These are phyloP conservation scores for Dryadomyces quercus-mongolicae DNA, from an alignment of 2,329 filamentous ascomycete genomes.

Conservation along the genomic window DNA sequence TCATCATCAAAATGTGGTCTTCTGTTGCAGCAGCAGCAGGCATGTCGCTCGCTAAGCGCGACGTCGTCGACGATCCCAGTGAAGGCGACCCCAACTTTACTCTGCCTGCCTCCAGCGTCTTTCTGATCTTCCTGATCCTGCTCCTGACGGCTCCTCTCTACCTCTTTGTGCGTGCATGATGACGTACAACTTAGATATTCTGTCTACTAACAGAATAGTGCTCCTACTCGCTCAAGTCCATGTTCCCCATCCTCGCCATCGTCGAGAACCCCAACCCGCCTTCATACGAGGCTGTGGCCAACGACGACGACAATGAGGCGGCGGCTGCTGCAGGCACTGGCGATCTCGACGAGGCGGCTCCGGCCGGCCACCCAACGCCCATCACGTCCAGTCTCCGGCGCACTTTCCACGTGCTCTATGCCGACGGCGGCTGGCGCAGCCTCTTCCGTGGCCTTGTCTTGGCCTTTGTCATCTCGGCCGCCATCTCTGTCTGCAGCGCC, in stretches of 20 bases:
- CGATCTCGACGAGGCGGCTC: conserved; percentile 19
- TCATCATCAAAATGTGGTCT: conserved; percentile 4
- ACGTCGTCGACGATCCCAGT: conserved; percentile 4
- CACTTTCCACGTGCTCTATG: conserved; percentile 42
- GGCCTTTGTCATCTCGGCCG: conserved; percentile 25
- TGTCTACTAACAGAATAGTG: conserved; percentile 20
- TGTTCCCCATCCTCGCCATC: conserved; percentile 44
- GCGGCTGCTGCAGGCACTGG: background rate
- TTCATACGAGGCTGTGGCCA: conserved; percentile 38
- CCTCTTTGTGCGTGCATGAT: conserved; percentile 24
- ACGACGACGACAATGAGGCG: conserved; percentile 15
- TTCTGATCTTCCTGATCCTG: conserved; percentile 30
- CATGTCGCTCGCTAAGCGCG: conserved; percentile 8
- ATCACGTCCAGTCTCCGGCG: conserved; percentile 39
- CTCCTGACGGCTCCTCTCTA: conserved; percentile 23
- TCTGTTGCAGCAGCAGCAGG: conserved; percentile 3
- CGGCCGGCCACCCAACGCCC: conserved; percentile 20
- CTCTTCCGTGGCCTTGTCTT: conserved; percentile 58
- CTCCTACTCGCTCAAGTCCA: conserved; percentile 35
- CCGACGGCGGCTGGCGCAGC: conserved; percentile 50
- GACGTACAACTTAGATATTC: no score
- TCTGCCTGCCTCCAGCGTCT: conserved; percentile 18
- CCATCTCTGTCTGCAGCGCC: conserved; percentile 23
- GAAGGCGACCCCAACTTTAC: conserved; percentile 8
- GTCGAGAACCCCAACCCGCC: conserved; percentile 46